Evolutionary conservation across 1,284 basidiomycete genomes (phyloP).

Genomic region (Puccinia novopanici): DNA sequence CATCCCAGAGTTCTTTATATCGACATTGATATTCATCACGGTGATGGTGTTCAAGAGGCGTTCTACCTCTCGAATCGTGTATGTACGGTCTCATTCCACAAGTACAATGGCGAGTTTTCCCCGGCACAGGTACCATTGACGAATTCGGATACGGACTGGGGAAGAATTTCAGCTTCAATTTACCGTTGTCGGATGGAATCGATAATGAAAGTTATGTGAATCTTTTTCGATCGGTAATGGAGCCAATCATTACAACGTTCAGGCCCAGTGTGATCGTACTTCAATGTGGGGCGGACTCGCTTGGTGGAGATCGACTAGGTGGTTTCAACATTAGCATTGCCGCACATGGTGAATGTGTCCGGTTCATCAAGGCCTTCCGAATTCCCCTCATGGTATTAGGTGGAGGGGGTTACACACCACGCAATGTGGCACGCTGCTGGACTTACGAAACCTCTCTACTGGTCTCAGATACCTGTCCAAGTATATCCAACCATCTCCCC

Average conservation of each 20-base stretch:
- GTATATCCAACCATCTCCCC: conserved; percentile 82
- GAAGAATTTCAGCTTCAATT: conserved; percentile 94
- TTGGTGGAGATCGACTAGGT: conserved; percentile 90
- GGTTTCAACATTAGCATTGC: conserved; percentile 98
- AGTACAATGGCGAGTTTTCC: conserved; percentile 99
- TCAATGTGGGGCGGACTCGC: conserved; percentile 94
- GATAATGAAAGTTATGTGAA: conserved; percentile 95
- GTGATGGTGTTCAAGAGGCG: conserved; percentile 93
- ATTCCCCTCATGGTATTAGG: conserved; percentile 87
- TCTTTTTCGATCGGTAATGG: conserved; percentile 93
- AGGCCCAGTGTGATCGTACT: conserved; percentile 87
- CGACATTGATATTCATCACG: conserved; percentile 96
- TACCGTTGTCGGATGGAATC: conserved; percentile 92
- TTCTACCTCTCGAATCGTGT: conserved; percentile 98
- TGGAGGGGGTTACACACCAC: conserved; percentile 92
- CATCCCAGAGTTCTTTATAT: conserved; percentile 91
- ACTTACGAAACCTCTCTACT: conserved; percentile 94
- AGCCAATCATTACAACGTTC: conserved; percentile 86
- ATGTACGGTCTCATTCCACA: conserved; percentile 98
- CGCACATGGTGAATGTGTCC: conserved; percentile 97
- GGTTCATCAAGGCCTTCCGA: conserved; percentile 88
- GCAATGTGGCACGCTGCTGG: conserved; percentile 97
- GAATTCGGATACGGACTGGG: conserved; percentile 81
- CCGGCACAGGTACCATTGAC: conserved; percentile 87
- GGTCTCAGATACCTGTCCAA: conserved; percentile 68